These are phyloP conservation scores for Malus sylvestris DNA, from an alignment of 306 rosid species.

Conservation along the genomic window DNA sequence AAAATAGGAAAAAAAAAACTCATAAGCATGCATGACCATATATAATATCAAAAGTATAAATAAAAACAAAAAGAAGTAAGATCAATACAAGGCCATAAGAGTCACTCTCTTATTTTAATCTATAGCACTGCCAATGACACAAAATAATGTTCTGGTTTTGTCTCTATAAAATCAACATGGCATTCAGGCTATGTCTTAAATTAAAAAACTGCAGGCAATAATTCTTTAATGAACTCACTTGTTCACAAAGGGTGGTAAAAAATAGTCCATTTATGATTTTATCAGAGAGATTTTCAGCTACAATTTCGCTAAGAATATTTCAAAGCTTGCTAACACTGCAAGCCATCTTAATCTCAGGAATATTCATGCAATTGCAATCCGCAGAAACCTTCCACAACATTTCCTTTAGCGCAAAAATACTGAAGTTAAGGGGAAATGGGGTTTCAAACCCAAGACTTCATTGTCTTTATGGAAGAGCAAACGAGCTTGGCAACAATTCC, in stretches of 20 bases:
- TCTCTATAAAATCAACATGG: not conserved
- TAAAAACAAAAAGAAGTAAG: not conserved
- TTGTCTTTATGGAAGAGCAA: not conserved
- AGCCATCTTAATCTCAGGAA: not conserved
- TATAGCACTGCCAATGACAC: not conserved
- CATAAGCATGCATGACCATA: conserved; percentile 6
- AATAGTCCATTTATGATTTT: not conserved
- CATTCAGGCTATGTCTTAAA: not conserved
- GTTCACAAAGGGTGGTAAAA: not conserved
- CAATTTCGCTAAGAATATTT: not conserved
- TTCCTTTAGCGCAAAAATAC: not conserved
- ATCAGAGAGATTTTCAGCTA: not conserved
- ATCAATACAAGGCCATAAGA: not conserved
- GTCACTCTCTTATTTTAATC: not conserved
- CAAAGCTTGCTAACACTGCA: not conserved
- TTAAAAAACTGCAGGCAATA: not conserved
- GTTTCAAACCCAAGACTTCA: not conserved
- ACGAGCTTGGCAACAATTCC: not conserved
- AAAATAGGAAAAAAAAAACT: not conserved
- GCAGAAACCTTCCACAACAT: not conserved
- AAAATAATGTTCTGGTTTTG: not conserved
- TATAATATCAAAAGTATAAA: too few species aligned
- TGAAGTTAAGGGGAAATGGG: not conserved
- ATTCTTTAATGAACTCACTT: not conserved
- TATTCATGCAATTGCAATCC: not conserved